Evolutionary conservation across 768 basidiomycete species (phyloP).

Genomic region (Trametes elegans): DNA sequence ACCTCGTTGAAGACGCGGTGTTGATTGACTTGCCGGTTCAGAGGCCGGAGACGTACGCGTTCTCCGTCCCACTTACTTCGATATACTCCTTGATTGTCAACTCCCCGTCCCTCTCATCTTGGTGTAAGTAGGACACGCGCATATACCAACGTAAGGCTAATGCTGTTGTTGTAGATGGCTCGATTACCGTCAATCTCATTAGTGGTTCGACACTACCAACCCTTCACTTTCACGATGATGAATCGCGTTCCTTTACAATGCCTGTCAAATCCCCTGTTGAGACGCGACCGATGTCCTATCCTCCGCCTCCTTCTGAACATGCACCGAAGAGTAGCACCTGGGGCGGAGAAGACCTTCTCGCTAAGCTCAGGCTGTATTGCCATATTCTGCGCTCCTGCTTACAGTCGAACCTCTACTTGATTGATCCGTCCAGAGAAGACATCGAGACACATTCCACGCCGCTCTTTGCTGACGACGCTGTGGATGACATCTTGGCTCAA

Average conservation of each 20-base stretch:
- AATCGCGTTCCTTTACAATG: slow-evolving; percentile 75
- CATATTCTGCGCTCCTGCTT: slow-evolving; percentile 84
- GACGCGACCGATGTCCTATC: slow-evolving; percentile 46
- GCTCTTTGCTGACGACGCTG: slow-evolving; percentile 81
- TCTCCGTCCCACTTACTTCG: slow-evolving; percentile 88
- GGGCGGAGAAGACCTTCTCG: slow-evolving; percentile 87
- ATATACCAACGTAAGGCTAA: background rate
- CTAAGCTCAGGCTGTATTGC: slow-evolving; percentile 71
- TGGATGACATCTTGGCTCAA: slow-evolving; percentile 82
- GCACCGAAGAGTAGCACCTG: slow-evolving; percentile 51
- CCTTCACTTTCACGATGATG: slow-evolving; percentile 96
- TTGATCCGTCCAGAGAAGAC: slow-evolving; percentile 92
- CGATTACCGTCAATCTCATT: slow-evolving; percentile 84
- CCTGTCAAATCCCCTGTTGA: slow-evolving; percentile 39
- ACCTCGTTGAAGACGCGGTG: slow-evolving; percentile 59
- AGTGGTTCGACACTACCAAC: slow-evolving; percentile 85
- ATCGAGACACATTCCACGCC: slow-evolving; percentile 87
- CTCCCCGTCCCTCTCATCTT: slow-evolving; percentile 80
- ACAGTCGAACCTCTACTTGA: slow-evolving; percentile 81
- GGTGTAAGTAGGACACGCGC: slow-evolving; percentile 51
- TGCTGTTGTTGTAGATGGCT: slow-evolving; percentile 58
- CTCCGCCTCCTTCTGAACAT: slow-evolving; percentile 55
- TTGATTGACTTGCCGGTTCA: slow-evolving; percentile 83
- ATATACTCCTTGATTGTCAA: slow-evolving; percentile 88
- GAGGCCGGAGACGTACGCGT: slow-evolving; percentile 88